Conservation (phyloP, 176 grass and related monocot species). For the Alloteropsis semialata region DNA sequence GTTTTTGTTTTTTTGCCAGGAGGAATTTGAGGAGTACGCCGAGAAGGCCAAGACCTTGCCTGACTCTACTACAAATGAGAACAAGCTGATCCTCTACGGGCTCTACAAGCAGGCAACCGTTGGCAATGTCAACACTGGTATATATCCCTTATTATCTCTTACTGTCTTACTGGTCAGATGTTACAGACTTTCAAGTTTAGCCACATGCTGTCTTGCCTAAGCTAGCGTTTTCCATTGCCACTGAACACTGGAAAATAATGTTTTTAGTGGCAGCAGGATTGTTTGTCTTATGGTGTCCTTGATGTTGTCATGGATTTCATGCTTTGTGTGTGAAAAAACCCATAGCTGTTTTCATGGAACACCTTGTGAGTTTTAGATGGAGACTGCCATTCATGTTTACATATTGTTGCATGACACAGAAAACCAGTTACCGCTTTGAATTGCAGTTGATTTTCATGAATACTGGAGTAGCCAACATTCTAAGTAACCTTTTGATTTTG, state of each 20-base stretch:
- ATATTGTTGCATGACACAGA: background rate
- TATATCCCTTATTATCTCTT: slow-evolving; percentile 19
- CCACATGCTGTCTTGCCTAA: background rate
- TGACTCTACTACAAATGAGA: slow-evolving; percentile 42
- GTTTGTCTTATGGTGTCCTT: background rate
- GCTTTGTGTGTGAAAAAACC: too few relatives aligned
- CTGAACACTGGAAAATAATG: background rate
- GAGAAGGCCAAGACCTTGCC: slow-evolving; percentile 74
- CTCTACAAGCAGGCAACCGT: too few relatives aligned
- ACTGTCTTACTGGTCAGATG: background rate
- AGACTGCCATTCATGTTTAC: background rate
- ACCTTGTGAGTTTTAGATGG: background rate
- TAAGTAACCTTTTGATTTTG: background rate
- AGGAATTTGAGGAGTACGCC: slow-evolving; percentile 69
- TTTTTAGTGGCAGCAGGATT: background rate
- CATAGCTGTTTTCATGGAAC: background rate
- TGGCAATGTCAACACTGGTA: too few relatives aligned
- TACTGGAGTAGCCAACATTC: background rate
- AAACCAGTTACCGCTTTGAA: background rate
- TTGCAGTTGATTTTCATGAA: background rate
- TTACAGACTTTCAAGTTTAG: background rate
- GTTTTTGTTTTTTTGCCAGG: slow-evolving; percentile 15
- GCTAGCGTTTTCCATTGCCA: background rate
- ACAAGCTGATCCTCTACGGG: slow-evolving; percentile 67
- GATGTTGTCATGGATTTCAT: too few relatives aligned